Conservation (phyloP, 1,284 basidiomycete genomes). For the Schizophyllum amplum region DNA sequence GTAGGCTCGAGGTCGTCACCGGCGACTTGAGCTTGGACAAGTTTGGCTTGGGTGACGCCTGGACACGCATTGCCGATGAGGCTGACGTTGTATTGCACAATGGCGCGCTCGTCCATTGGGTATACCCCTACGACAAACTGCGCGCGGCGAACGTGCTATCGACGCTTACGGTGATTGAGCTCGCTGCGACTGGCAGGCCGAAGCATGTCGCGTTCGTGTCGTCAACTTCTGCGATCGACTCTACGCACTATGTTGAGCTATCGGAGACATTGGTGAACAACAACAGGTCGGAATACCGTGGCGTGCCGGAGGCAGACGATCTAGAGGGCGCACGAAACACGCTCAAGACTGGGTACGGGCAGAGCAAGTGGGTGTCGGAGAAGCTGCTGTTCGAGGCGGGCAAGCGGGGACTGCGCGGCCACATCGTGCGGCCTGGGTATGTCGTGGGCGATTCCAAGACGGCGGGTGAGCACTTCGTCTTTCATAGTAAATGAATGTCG, state of each 20-base stretch:
- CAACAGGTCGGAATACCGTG: slow-evolving; percentile 34
- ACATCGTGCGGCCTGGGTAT: slow-evolving; percentile 92
- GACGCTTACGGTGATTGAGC: slow-evolving; percentile 77
- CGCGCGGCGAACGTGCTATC: slow-evolving; percentile 88
- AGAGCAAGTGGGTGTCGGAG: slow-evolving; percentile 98
- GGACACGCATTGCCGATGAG: slow-evolving; percentile 66
- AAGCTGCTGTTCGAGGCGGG: slow-evolving; percentile 91
- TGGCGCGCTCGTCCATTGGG: slow-evolving; percentile 98
- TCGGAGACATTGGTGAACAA: slow-evolving; percentile 63
- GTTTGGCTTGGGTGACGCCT: slow-evolving; percentile 72
- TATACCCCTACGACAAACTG: slow-evolving; percentile 94
- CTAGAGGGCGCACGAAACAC: slow-evolving; percentile 78
- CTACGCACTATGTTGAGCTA: slow-evolving; percentile 82
- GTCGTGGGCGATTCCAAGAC: slow-evolving; percentile 88
- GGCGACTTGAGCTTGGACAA: slow-evolving; percentile 78
- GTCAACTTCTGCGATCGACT: slow-evolving; percentile 90
- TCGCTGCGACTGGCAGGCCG: slow-evolving; percentile 69
- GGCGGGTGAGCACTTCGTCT: slow-evolving; percentile 51
- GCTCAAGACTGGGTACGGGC: slow-evolving; percentile 91
- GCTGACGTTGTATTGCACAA: slow-evolving; percentile 91
- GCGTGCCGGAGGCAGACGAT: slow-evolving; percentile 84
- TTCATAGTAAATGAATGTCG: slow-evolving; percentile 5
- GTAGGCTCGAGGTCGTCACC: slow-evolving; percentile 75
- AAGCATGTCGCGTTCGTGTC: slow-evolving; percentile 91
- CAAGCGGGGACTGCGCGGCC: slow-evolving; percentile 77